Base-by-base conservation (phyloP, 306 rosid genomes). In the Coriaria nepalensis region DNA sequence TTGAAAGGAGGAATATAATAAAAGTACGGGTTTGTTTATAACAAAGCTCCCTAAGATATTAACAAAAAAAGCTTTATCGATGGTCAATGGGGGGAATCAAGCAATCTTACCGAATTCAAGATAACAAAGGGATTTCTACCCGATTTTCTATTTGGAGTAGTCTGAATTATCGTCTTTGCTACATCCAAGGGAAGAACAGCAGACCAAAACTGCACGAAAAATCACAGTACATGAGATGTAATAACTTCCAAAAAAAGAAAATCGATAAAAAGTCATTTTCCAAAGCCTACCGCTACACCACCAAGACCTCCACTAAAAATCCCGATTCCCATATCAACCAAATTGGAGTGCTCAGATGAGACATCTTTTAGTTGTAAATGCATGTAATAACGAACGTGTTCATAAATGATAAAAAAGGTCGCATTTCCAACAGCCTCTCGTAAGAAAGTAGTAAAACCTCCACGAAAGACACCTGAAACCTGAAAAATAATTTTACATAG, bases 141-240 rank as follows among this genome's bases (percentile, higher is more conserved):
- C 50, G 62, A 50, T 43, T 52, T 78, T 75, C 66, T 68, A 52
- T 75, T 80, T 2, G 78, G 64, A 47, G 81, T 40, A 50, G 98
- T 90, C 78, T 90, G 98, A 59, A 85, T 85, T 68, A 76, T 72
- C 10, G 95, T 90, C 69, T 90, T 90, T 15, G 94, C 95, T 62
- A 90, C 92, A 48, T 90, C 98, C 68, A 90, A 71, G 51, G 98
- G 98, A 58, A 90, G 55, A 60, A 85, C 95, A 42, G 74, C 86
- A 73, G 74, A 71, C 98, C 98, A 90, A 61, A 73, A 90, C 95
- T 90, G 77, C 49, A 52, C 59, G 9, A 63, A 67, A 52, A 49
- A n/a, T 41, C 46, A 9, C 29, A 20, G 29, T 20, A 20, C 29
- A 20, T 20, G 29, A 20, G 3, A 20, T 20, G 29, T 20, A 20